Conservation (phyloP, 345 rosid species). For the Eucalyptus leucophloia region DNA sequence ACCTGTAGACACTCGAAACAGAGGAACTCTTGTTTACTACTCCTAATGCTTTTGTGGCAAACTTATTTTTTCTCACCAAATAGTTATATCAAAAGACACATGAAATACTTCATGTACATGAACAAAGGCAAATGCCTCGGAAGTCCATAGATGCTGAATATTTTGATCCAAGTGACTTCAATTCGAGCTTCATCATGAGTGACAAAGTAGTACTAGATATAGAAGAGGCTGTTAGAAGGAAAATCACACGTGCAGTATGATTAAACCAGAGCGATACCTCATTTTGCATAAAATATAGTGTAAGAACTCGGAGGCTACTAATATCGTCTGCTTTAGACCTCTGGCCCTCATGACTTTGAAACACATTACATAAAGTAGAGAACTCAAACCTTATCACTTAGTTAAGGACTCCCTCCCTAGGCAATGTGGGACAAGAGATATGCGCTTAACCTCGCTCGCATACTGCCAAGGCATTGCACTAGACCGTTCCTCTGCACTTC, state of each 20-base stretch:
- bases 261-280: not conserved
- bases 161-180: not conserved
- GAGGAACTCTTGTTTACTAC: not conserved
- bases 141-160: not conserved
- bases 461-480: no score
- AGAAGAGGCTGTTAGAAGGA: not conserved
- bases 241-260: not conserved
- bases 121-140: not conserved
- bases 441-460: accelerated
- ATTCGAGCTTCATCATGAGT: not conserved
- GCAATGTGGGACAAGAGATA: accelerated
- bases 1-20: not conserved
- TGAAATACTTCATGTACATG: not conserved
- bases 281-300: not conserved
- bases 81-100: not conserved
- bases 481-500: no score
- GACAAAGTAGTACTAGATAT: not conserved
- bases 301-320: no score
- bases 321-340: no score
- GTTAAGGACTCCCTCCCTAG: no score
- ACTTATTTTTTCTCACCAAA: not conserved
- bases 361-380: accelerated
- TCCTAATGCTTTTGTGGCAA: not conserved
- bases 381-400: no score
- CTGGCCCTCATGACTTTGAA: no score